A percentile compares a stretch with the other conserved stretches of the same genome.
These are phyloP conservation scores for Spencermartinsiella ligniputridi DNA, from an alignment of 1,139 yeast genomes.

Conservation along the genomic window DNA sequence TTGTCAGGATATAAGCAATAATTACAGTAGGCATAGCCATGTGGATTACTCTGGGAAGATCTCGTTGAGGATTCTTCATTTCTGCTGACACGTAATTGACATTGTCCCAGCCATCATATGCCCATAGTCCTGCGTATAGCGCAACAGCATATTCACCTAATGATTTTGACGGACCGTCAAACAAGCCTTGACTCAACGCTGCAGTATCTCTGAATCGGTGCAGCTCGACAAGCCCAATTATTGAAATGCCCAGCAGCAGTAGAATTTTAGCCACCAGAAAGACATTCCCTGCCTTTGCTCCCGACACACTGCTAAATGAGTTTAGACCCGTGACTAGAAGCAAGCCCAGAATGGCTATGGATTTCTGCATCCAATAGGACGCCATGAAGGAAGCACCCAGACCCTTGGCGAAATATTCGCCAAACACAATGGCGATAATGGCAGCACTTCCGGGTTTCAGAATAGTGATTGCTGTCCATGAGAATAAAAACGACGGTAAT, in stretches of 20 bases:
- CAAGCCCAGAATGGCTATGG: constrained; percentile 33
- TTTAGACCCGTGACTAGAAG: constrained; percentile 30
- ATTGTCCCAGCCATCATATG: constrained; percentile 45
- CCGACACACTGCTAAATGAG: constrained; percentile 31
- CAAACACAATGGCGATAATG: constrained; percentile 39
- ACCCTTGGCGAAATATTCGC: constrained; percentile 34
- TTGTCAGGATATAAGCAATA: constrained; percentile 35
- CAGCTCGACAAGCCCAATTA: constrained; percentile 32
- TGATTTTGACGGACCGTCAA: constrained; percentile 29
- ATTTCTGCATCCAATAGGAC: constrained; percentile 30
- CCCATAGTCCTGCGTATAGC: constrained; percentile 42
- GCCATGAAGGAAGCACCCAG: constrained; percentile 20
- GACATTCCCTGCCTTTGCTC: constrained; percentile 35
- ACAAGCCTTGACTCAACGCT: constrained; percentile 22
- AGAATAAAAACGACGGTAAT: constrained; percentile 36
- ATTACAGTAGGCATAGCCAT: constrained; percentile 40
- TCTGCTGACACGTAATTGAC: constrained; percentile 41
- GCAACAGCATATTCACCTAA: constrained; percentile 38
- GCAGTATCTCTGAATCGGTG: constrained; percentile 22
- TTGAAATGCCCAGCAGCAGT: constrained; percentile 30
- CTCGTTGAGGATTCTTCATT: constrained; percentile 36
- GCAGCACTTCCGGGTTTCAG: constrained; percentile 42
- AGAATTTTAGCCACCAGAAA: constrained; percentile 36
- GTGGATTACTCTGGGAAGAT: constrained; percentile 38
- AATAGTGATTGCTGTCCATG: constrained; percentile 39